Percentiles rank a stretch among this genome's conserved stretches.
Evolutionary conservation across 371 early-diverging fungal genomes (phyloP).

Genomic region (Mortierella polycephala): DNA sequence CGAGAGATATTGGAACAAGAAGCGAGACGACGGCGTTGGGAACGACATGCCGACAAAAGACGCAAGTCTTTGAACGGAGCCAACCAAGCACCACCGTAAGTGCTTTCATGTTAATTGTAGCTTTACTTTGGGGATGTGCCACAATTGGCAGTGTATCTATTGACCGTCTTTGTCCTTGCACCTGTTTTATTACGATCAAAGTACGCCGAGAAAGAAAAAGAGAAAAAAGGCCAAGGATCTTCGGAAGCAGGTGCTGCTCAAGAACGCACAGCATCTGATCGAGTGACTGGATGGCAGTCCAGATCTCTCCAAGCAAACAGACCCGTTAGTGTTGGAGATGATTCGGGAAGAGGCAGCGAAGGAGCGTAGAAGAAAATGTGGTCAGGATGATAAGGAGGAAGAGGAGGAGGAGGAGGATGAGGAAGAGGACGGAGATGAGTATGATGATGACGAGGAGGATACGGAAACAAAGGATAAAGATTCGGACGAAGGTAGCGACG

Average conservation of each 20-base stretch:
- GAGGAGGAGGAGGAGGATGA: not conserved
- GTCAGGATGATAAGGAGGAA: slow-evolving; percentile 1
- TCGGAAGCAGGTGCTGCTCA: slow-evolving; percentile 48
- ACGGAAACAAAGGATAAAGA: not conserved
- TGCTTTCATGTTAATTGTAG: not conserved
- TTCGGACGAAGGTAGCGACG: too few relatives aligned
- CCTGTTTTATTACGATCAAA: not conserved
- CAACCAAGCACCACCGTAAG: slow-evolving; percentile 34
- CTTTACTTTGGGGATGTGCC: not conserved
- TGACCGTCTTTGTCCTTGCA: not conserved
- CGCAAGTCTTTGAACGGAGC: slow-evolving; percentile 35
- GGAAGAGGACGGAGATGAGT: not conserved
- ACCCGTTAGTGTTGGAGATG: slow-evolving; percentile 4
- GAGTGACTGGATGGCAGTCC: slow-evolving; percentile 39
- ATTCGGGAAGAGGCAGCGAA: slow-evolving; percentile 14
- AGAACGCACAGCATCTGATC: slow-evolving; percentile 43
- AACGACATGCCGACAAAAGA: slow-evolving; percentile 47
- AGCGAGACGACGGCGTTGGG: slow-evolving; percentile 41
- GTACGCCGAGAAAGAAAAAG: slow-evolving; percentile 35
- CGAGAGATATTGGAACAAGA: slow-evolving; percentile 43
- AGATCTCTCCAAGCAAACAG: slow-evolving; percentile 3
- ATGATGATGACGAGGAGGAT: not conserved
- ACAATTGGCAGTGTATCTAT: not conserved
- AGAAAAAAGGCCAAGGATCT: slow-evolving; percentile 51
- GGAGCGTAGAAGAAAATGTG: slow-evolving; percentile 7